Evolutionary conservation across 139 green algal genomes (phyloP).

Genomic region (Gonium pectorale): DNA sequence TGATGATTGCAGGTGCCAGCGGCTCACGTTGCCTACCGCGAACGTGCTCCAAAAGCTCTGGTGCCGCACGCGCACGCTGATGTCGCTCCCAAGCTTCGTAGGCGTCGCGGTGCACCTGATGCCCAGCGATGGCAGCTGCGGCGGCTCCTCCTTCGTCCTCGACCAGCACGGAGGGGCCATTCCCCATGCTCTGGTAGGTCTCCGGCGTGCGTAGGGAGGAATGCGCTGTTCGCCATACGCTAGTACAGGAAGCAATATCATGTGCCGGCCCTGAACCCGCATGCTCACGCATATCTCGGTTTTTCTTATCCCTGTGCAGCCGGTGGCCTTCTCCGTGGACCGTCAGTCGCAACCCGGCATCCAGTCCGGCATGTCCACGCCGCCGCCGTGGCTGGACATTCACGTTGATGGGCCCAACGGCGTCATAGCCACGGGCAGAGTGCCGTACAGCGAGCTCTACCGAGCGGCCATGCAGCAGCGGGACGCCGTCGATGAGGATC

Average conservation of each 20-base stretch:
- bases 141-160: background rate
- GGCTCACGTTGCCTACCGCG: constrained; percentile 4
- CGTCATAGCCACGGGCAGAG: background rate
- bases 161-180: constrained; percentile 1
- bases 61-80: constrained; percentile 3
- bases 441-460: constrained; percentile 31
- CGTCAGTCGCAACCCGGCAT: background rate
- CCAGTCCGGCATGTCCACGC: background rate
- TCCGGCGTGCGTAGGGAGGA: no score
- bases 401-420: background rate
- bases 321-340: constrained; percentile 24
- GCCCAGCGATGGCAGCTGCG: constrained; percentile 20
- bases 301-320: constrained; percentile 10
- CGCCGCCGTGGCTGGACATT: background rate
- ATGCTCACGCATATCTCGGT: no score
- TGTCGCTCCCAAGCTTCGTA: background rate
- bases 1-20: constrained; percentile 40
- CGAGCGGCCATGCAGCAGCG: constrained; percentile 20
- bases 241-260: no score
- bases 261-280: no score
- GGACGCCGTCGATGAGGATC: constrained; percentile 24
- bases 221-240: background rate
- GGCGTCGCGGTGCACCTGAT: constrained; percentile 12
- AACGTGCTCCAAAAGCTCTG: constrained; percentile 34
- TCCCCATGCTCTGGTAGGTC: constrained; percentile 5